phyloP scores from a whole-genome alignment of 164 flowering plant genomes.

The Tetrastigma voinierianum region DNA sequence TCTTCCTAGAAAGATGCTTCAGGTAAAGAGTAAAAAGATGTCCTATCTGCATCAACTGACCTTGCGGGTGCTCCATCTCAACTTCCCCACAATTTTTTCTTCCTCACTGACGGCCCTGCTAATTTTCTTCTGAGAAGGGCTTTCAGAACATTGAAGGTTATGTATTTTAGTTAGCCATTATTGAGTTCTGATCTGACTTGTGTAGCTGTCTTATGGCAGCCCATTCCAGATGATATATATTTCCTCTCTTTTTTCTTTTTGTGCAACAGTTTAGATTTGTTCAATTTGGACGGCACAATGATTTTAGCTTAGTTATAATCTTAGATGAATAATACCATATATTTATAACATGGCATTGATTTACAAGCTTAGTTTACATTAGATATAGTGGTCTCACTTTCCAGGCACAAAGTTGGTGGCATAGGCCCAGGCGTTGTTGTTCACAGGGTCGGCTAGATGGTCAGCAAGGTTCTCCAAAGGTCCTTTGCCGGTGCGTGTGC shows the following conservation, averaged over 20 bases:
- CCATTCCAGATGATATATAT: background rate
- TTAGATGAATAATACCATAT: background rate
- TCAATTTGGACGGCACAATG: background rate
- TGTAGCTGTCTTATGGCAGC: background rate
- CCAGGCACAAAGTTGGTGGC: constrained; percentile 42
- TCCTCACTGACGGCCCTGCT: background rate
- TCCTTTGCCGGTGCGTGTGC: constrained; percentile 35
- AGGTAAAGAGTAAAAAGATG: too few species aligned
- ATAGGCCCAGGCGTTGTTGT: constrained; percentile 34
- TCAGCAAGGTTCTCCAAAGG: constrained; percentile 33
- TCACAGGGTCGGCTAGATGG: constrained; percentile 33
- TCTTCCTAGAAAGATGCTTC: too few species aligned
- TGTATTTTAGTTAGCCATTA: background rate
- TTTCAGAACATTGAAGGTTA: background rate
- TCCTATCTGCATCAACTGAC: too few species aligned
- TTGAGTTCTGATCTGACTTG: background rate
- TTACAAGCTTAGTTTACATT: constrained; percentile 4
- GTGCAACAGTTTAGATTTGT: background rate
- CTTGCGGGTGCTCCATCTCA: background rate
- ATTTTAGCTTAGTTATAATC: background rate
- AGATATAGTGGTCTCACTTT: constrained; percentile 21
- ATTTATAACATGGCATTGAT: background rate
- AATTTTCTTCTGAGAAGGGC: background rate
- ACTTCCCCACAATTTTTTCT: background rate
- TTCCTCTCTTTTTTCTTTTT: background rate